phyloP scores from a whole-genome alignment of 306 rosid genomes.

The Vigna mungo region DNA sequence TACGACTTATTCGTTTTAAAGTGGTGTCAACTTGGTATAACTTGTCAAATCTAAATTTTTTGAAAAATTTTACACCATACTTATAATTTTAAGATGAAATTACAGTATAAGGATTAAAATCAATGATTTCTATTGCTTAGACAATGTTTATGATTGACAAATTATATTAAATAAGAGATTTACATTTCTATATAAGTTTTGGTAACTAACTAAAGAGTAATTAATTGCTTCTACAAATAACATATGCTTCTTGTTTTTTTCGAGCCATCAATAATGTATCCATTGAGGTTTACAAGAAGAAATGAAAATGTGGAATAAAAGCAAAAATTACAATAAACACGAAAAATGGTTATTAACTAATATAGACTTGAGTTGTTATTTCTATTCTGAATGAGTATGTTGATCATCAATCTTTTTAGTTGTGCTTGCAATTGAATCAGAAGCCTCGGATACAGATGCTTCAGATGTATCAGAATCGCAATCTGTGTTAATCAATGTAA shows the following conservation, averaged over 20 bases:
- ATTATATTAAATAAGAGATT: background rate
- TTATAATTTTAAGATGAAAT: too few relatives aligned
- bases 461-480: constrained; percentile 59
- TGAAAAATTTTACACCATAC: fast-evolving
- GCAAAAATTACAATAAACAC: constrained; percentile 31
- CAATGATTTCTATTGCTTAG: constrained; percentile 31
- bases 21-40: too few relatives aligned
- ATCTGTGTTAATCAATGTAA: constrained; percentile 54
- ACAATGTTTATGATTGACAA: constrained; percentile 36
- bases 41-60: too few relatives aligned
- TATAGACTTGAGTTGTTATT: constrained; percentile 34
- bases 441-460: constrained; percentile 48
- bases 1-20: too few relatives aligned
- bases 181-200: constrained; percentile 30
- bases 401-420: constrained; percentile 29
- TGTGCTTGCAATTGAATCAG: constrained; percentile 48
- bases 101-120: too few relatives aligned
- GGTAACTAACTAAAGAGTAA: constrained; percentile 42
- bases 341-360: constrained; percentile 28
- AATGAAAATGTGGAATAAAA: constrained; percentile 38
- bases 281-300: constrained; percentile 35
- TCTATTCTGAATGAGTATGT: constrained; percentile 12
- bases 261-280: constrained; percentile 30
- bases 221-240: constrained; percentile 35
- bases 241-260: constrained; percentile 1